Percentiles rank a stretch among this genome's conserved stretches.
Conservation (phyloP, 441 rosid species). For the Hura crepitans region DNA sequence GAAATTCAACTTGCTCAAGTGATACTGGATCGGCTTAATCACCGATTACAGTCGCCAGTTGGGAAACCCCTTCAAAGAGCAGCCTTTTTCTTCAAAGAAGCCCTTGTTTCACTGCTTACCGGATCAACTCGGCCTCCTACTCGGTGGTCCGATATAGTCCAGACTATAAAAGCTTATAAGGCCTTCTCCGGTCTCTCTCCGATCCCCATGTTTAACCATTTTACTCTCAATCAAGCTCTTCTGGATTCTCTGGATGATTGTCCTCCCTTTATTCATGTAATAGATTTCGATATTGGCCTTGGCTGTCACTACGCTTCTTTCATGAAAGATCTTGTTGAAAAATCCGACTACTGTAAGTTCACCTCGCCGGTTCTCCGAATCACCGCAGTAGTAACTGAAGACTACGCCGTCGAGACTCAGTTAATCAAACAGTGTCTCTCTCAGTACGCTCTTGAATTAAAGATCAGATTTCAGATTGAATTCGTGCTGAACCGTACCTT, state of each 20-base stretch:
- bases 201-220: slow-evolving; percentile 80
- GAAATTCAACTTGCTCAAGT: slow-evolving; percentile 68
- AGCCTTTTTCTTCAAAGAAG: slow-evolving; percentile 83
- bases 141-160: slow-evolving; percentile 62
- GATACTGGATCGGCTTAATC: slow-evolving; percentile 71
- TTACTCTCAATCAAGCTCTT: slow-evolving; percentile 79
- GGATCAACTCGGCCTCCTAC: slow-evolving; percentile 37
- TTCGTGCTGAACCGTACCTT: slow-evolving; percentile 62
- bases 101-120: slow-evolving; percentile 52
- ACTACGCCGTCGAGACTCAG: slow-evolving; percentile 55
- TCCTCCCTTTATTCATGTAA: slow-evolving; percentile 57
- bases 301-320: slow-evolving; percentile 94
- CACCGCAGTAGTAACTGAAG: slow-evolving; percentile 76
- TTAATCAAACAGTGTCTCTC: slow-evolving; percentile 64
- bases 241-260: slow-evolving; percentile 62
- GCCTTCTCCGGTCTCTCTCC: slow-evolving; percentile 73
- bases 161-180: slow-evolving; percentile 61
- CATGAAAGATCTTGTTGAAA: slow-evolving; percentile 67
- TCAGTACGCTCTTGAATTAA: slow-evolving; percentile 76
- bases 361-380: slow-evolving; percentile 51
- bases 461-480: slow-evolving; percentile 66
- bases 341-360: slow-evolving; percentile 29
- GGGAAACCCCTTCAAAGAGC: slow-evolving; percentile 86
- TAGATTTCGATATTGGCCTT: slow-evolving; percentile 90
- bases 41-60: slow-evolving; percentile 46